A percentile compares a stretch with the other conserved stretches of the same genome.
phyloP scores from a whole-genome alignment of 495 filamentous ascomycete genomes.

The Immersiella caudata region DNA sequence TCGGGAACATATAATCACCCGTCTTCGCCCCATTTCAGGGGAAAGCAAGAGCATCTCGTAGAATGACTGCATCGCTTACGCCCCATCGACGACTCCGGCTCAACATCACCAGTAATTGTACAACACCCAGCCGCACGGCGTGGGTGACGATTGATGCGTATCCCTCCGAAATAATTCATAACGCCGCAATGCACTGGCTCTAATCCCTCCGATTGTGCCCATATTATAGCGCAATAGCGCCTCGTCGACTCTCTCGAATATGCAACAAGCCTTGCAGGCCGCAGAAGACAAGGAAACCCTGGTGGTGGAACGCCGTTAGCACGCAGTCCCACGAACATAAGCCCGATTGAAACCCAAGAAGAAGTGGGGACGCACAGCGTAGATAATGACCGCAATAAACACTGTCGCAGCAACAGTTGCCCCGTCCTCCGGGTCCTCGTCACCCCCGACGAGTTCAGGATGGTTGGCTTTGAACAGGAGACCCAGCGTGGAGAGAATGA shows the following conservation, averaged over 20 bases:
- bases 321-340: background rate
- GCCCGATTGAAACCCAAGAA: background rate
- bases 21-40: background rate
- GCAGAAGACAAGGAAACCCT: constrained; percentile 92
- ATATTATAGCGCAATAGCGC: constrained; percentile 72
- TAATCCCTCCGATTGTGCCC: constrained; percentile 1
- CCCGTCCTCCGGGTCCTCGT: constrained; percentile 73
- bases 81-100: constrained; percentile 6
- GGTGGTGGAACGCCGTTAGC: constrained; percentile 19
- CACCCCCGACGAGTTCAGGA: constrained; percentile 76
- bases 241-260: constrained; percentile 71
- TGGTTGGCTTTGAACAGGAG: constrained; percentile 75
- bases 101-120: constrained; percentile 17
- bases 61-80: background rate
- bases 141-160: constrained; percentile 13
- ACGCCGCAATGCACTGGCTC: constrained; percentile 28
- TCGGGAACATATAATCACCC: background rate
- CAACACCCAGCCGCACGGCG: constrained; percentile 13
- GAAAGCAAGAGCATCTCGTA: background rate
- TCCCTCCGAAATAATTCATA: constrained; percentile 26
- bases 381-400: constrained; percentile 83
- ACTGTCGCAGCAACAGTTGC: constrained; percentile 77
- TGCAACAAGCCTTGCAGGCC: constrained; percentile 82
- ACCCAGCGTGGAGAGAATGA: constrained; percentile 84
- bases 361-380: constrained; percentile 59